Conservation (phyloP, 176 grass and related monocot species). For the Typha latifolia region DNA sequence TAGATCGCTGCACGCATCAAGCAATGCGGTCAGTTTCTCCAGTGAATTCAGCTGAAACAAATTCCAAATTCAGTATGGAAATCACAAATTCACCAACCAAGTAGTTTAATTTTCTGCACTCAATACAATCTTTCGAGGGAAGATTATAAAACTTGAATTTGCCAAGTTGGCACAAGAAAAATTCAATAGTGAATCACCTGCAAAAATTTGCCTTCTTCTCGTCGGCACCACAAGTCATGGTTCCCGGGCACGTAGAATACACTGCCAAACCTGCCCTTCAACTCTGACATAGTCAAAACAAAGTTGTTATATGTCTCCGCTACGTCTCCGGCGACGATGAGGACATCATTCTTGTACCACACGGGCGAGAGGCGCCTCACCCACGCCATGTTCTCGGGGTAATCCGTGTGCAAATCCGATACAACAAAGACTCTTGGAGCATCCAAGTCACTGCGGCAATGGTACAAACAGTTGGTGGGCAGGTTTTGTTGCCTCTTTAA, state of each 20-base stretch:
- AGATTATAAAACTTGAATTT: no score
- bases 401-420: conserved; percentile 89
- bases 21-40: conserved; percentile 95
- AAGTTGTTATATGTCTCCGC: conserved; percentile 73
- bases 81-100: neutral
- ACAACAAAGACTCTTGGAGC: conserved; percentile 67
- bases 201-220: conserved; percentile 65
- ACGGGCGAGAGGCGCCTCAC: conserved; percentile 45
- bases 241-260: conserved; percentile 90
- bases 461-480: conserved; percentile 24
- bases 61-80: neutral
- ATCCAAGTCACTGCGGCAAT: conserved; percentile 16
- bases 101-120: neutral
- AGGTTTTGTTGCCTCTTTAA: conserved; percentile 11
- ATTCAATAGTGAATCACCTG: conserved; percentile 20
- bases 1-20: conserved; percentile 87
- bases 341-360: conserved; percentile 42
- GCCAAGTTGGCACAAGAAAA: conserved; percentile 2
- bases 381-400: conserved; percentile 95
- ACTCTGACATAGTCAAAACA: conserved; percentile 51
- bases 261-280: conserved; percentile 48
- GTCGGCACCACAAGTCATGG: conserved; percentile 87
- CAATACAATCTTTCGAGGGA: neutral
- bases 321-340: conserved; percentile 84
- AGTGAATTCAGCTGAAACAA: conserved; percentile 82